Evolutionary conservation across 139 green algal genomes (phyloP), one percentile per base, ranked within the genome.

Genomic region (Spirogloea muscicola): DNA sequence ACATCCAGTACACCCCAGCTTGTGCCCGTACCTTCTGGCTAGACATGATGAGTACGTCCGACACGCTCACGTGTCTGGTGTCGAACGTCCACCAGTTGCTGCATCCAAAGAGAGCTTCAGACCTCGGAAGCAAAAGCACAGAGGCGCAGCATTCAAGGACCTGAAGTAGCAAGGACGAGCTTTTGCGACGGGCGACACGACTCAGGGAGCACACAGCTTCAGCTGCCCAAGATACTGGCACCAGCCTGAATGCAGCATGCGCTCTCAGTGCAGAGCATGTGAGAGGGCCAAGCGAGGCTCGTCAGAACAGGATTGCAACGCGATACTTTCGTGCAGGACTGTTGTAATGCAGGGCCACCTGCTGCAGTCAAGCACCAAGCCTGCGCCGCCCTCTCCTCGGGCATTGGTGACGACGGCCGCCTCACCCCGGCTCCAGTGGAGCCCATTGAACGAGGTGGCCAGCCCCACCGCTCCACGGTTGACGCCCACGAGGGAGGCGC

Each of bases 1-100:
- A 98, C 87, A 96, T 95, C 93, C 93, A 98, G 79, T 95, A 96
- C n/a, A 98, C 91, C 5, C 92, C 93, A 37, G 37, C 52, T 10
- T 25, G 25, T 0, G 74, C 65, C 16, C 74, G 61, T 18, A 81
- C 55, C 37, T 71, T 57, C 31, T 77, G 29, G 3, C 46, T 79
- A 39, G 77, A 90, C 79, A 86, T 80, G 38, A 92, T 84, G 82
- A 96, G 90, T 25, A 98, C 92, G 75, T 98, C 93, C 3, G 84
- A 90, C 1, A 90, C 88, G 7, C 74, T 36, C 39, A 96, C 25
- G 76, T 95, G 88, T 52, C 74, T 78, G 0, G 91, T 97, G 86
- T 98, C 93, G 37, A 92, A 89, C 51, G 79, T 88, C 92, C 92
- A 97, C 93, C 93, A 98, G 63, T 90, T 85, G 51, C n/a, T n/a